These are phyloP conservation scores for Malassezia equina DNA, from an alignment of 1,284 basidiomycete species.

Conservation along the genomic window DNA sequence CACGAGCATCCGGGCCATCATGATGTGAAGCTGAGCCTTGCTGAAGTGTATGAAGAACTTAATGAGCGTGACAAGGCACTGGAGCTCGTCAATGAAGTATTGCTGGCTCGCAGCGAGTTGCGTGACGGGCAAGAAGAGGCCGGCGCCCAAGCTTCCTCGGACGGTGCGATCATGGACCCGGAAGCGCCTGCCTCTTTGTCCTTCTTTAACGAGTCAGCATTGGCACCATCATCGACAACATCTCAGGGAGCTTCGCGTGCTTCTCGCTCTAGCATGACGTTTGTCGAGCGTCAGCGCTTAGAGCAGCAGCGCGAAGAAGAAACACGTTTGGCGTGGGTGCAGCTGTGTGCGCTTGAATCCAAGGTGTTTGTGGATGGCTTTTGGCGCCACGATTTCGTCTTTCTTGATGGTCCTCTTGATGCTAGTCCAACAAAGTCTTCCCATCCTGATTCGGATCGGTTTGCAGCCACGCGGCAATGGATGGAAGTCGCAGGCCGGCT, in stretches of 20 bases:
- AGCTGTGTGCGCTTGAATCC: slow-evolving; percentile 29
- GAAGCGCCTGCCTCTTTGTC: slow-evolving; percentile 15
- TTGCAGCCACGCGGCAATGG: slow-evolving; percentile 56
- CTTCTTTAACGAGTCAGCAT: slow-evolving; percentile 33
- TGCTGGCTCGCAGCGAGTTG: slow-evolving; percentile 20
- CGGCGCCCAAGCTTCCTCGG: not conserved
- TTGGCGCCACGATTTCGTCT: slow-evolving; percentile 32
- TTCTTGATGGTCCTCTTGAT: slow-evolving; percentile 21
- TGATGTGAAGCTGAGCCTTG: slow-evolving; percentile 55
- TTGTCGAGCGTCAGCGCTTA: slow-evolving; percentile 19
- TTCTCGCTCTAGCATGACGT: slow-evolving; percentile 8
- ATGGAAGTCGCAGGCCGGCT: slow-evolving; percentile 71
- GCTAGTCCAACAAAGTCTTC: not conserved
- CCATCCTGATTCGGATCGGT: slow-evolving; percentile 25
- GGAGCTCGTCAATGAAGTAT: slow-evolving; percentile 68
- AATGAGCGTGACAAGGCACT: slow-evolving; percentile 71
- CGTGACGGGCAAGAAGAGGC: not conserved
- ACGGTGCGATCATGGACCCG: not conserved
- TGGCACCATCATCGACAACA: not conserved
- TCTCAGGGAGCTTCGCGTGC: slow-evolving; percentile 14
- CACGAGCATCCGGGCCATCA: slow-evolving; percentile 63
- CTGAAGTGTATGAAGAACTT: slow-evolving; percentile 70
- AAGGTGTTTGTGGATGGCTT: slow-evolving; percentile 34
- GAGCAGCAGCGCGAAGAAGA: slow-evolving; percentile 41
- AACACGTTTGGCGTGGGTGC: slow-evolving; percentile 28